Conservation (phyloP, 1,139 yeast species). For the Geotrichum europaeum region DNA sequence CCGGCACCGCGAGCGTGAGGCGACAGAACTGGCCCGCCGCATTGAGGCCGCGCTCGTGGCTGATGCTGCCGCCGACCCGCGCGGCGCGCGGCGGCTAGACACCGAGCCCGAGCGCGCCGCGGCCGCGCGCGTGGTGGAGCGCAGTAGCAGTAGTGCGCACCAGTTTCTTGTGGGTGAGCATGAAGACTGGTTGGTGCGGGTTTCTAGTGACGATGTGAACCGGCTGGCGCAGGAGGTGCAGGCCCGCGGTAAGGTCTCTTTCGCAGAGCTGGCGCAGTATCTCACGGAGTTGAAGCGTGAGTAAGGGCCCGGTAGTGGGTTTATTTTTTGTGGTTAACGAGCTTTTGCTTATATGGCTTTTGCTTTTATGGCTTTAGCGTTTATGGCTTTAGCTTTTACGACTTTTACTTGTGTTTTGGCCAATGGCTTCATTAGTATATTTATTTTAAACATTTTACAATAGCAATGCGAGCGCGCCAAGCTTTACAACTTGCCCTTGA, state of each 20-base stretch:
- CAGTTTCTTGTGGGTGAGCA: constrained; percentile 10
- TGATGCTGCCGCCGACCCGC: neutral
- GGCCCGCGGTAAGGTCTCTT: constrained; percentile 5
- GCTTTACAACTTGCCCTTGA: constrained; percentile 20
- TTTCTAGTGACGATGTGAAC: constrained; percentile 1
- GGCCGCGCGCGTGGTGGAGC: neutral
- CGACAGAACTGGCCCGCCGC: neutral
- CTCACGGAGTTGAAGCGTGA: constrained; percentile 1
- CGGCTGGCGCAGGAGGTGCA: constrained; percentile 1
- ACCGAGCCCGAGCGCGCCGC: neutral
- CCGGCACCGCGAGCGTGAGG: neutral
- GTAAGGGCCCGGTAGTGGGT: too few species aligned
- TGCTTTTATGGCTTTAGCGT: too few species aligned
- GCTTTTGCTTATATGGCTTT: neutral
- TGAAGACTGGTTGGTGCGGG: constrained; percentile 6
- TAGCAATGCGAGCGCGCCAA: neutral
- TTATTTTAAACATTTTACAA: neutral
- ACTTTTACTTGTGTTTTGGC: neutral
- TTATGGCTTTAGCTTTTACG: neutral
- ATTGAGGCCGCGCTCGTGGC: neutral
- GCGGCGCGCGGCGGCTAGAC: neutral
- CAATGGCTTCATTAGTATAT: neutral
- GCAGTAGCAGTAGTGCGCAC: neutral
- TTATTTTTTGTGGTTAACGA: too few species aligned
- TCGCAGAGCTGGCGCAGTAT: constrained; percentile 7